A percentile compares a stretch with the other conserved stretches of the same genome.
These are phyloP conservation scores for Suillus weaverae DNA, from an alignment of 768 basidiomycete species.

Conservation along the genomic window DNA sequence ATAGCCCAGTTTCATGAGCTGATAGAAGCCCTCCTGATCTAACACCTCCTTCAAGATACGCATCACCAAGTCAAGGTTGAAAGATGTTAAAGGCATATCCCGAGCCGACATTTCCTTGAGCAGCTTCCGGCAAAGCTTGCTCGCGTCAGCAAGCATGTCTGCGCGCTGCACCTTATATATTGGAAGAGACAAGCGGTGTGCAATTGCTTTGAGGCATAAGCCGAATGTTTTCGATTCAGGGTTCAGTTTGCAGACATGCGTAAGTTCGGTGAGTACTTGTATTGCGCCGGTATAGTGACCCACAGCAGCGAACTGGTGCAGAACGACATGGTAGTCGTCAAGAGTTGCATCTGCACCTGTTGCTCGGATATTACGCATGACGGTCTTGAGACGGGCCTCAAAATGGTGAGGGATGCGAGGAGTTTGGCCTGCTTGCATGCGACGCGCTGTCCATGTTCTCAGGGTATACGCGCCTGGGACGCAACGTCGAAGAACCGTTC, in stretches of 20 bases:
- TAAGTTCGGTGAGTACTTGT: slow-evolving; percentile 62
- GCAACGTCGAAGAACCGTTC: slow-evolving; percentile 66
- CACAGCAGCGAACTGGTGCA: slow-evolving; percentile 73
- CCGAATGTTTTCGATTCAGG: slow-evolving; percentile 61
- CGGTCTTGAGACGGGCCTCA: slow-evolving; percentile 63
- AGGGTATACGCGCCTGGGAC: slow-evolving; percentile 48
- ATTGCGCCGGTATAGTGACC: slow-evolving; percentile 66
- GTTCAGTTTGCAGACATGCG: slow-evolving; percentile 36
- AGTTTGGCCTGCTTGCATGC: slow-evolving; percentile 38
- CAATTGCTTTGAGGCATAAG: slow-evolving; percentile 67
- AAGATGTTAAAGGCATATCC: slow-evolving; percentile 51
- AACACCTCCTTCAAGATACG: slow-evolving; percentile 66
- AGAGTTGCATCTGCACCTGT: slow-evolving; percentile 42
- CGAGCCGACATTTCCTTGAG: slow-evolving; percentile 57
- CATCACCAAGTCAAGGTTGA: slow-evolving; percentile 64
- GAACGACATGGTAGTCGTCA: slow-evolving; percentile 73
- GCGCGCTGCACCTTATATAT: slow-evolving; percentile 39
- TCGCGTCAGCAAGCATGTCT: slow-evolving; percentile 42
- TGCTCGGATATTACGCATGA: slow-evolving; percentile 70
- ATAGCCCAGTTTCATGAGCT: slow-evolving; percentile 66
- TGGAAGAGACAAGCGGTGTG: slow-evolving; percentile 65
- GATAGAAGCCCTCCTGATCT: slow-evolving; percentile 55
- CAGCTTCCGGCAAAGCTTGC: slow-evolving; percentile 48
- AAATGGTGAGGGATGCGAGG: slow-evolving; percentile 50
- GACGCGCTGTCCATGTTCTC: slow-evolving; percentile 44